Evolutionary conservation across 164 flowering plant genomes (phyloP).

Genomic region (Euptelea pleiosperma): DNA sequence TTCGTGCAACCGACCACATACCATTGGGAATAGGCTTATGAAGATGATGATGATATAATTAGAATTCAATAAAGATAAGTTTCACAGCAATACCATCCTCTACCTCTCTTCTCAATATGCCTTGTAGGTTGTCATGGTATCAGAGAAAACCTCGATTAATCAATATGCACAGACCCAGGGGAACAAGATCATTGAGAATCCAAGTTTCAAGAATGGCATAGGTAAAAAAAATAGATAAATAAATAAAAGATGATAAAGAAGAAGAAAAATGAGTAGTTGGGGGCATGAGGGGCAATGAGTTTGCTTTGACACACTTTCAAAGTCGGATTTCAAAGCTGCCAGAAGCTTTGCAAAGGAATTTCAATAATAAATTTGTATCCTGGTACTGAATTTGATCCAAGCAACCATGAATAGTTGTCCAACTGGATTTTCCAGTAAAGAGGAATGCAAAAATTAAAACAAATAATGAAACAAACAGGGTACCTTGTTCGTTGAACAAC

Average conservation of each 20-base stretch:
- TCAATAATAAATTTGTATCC: not conserved
- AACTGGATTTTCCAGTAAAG: not conserved
- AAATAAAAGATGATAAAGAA: not conserved
- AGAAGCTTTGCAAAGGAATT: not conserved
- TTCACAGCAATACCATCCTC: not conserved
- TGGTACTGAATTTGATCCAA: not conserved
- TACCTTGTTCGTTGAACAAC: slow-evolving; percentile 71
- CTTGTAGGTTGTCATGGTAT: too few species aligned
- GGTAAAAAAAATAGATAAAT: not conserved
- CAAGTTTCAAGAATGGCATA: not conserved
- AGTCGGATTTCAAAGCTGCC: not conserved
- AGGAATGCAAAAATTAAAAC: not conserved
- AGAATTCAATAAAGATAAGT: too few species aligned
- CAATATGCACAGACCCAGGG: not conserved
- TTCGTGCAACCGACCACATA: too few species aligned
- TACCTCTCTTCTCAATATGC: not conserved
- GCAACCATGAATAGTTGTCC: not conserved
- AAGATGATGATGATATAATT: too few species aligned
- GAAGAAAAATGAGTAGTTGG: too few species aligned
- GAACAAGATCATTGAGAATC: not conserved
- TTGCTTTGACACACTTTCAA: not conserved
- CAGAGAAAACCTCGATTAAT: not conserved
- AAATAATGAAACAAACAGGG: slow-evolving; percentile 6
- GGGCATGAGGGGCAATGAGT: not conserved
- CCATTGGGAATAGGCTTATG: too few species aligned